Evolutionary conservation across 192 early-diverging fungal species (phyloP).

Genomic region (Physocladia obscura): DNA sequence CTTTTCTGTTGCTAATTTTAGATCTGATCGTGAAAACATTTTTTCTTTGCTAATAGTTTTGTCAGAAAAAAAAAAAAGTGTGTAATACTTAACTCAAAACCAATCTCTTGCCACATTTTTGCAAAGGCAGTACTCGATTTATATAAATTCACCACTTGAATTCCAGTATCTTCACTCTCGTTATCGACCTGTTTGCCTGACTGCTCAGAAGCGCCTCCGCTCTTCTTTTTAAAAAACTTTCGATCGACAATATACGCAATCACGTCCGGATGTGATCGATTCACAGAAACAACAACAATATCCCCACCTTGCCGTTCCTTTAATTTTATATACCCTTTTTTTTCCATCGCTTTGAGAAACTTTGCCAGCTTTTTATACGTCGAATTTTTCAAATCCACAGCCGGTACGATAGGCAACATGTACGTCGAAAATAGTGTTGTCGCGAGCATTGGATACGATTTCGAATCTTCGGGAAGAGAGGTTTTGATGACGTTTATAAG

Average conservation of each 20-base stretch:
- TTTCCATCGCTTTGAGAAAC: conserved; percentile 86
- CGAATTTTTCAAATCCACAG: conserved; percentile 81
- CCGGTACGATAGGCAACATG: conserved; percentile 71
- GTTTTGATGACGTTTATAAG: conserved; percentile 71
- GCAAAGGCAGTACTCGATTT: conserved; percentile 24
- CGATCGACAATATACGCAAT: neutral
- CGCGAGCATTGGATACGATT: conserved; percentile 71
- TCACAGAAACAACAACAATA: conserved; percentile 9
- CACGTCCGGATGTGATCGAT: neutral
- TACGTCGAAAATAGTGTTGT: conserved; percentile 76
- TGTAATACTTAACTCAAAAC: conserved; percentile 35
- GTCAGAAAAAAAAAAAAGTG: conserved; percentile 27
- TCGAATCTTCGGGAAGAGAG: conserved; percentile 58
- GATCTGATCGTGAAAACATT: conserved; percentile 59
- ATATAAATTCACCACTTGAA: conserved; percentile 35
- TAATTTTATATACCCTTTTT: conserved; percentile 74
- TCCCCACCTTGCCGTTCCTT: conserved; percentile 68
- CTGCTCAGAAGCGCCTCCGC: neutral
- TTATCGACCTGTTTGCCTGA: no score
- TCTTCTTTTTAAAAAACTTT: neutral
- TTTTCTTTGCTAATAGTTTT: conserved; percentile 47
- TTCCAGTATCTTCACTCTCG: neutral
- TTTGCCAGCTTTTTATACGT: conserved; percentile 83
- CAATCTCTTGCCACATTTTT: conserved; percentile 34
- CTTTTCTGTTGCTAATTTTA: conserved; percentile 55